These are phyloP conservation scores for Purshia tridentata DNA, from an alignment of 306 rosid species.

Conservation along the genomic window DNA sequence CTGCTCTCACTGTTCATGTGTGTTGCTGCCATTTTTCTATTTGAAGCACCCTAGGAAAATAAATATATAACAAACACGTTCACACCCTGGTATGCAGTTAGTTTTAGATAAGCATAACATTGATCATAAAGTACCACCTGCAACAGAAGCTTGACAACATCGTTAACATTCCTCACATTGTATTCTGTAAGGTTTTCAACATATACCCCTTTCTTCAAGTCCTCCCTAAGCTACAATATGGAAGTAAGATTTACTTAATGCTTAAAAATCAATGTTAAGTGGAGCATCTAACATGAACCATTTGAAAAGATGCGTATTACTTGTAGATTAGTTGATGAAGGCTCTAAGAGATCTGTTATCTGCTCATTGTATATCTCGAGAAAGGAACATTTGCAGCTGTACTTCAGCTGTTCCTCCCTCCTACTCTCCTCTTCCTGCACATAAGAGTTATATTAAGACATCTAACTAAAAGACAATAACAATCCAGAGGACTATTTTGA, in stretches of 20 bases:
- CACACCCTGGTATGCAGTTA: slow-evolving; percentile 22
- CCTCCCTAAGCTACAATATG: slow-evolving; percentile 85
- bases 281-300: slow-evolving; percentile 26
- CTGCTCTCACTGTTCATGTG: slow-evolving; percentile 94
- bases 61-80: slow-evolving; percentile 20
- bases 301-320: slow-evolving; percentile 42
- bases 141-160: slow-evolving; percentile 78
- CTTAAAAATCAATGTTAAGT: slow-evolving; percentile 7
- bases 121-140: slow-evolving; percentile 49
- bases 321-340: slow-evolving; percentile 87
- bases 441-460: slow-evolving; percentile 17
- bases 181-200: slow-evolving; percentile 88
- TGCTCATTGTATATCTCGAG: slow-evolving; percentile 96
- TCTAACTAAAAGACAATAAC: slow-evolving; percentile 21
- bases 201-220: slow-evolving; percentile 91
- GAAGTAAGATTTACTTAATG: slow-evolving; percentile 9
- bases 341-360: slow-evolving; percentile 90
- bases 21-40: slow-evolving; percentile 92
- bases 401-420: slow-evolving; percentile 63
- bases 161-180: slow-evolving; percentile 64
- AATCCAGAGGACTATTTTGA: slow-evolving; percentile 15
- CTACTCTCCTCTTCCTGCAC: slow-evolving; percentile 79
- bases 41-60: slow-evolving; percentile 74
- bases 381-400: slow-evolving; percentile 92
- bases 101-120: slow-evolving; percentile 10